Percentiles rank a stretch among this genome's conserved stretches.
These are phyloP conservation scores for Vigna unguiculata DNA, from an alignment of 306 rosid species.

Conservation along the genomic window DNA sequence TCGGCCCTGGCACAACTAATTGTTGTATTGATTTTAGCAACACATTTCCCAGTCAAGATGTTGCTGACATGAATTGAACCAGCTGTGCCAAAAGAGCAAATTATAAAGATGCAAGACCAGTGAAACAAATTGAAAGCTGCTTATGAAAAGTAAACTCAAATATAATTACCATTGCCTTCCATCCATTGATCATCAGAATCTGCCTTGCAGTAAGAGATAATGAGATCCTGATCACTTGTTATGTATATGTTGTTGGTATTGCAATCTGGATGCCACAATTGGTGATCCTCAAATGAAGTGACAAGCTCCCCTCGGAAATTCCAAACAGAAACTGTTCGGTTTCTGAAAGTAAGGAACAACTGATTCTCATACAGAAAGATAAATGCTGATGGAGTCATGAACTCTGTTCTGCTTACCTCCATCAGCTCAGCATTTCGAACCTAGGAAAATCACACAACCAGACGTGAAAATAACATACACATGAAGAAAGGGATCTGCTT, in stretches of 20 bases:
- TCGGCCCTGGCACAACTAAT: conserved; percentile 49
- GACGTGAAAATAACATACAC: conserved; percentile 2
- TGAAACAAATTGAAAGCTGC: conserved; percentile 21
- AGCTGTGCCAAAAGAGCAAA: conserved; percentile 53
- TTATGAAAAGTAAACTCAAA: conserved; percentile 21
- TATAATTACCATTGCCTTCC: conserved; percentile 78
- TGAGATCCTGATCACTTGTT: conserved; percentile 95
- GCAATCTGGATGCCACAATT: conserved; percentile 97
- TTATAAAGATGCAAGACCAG: background rate
- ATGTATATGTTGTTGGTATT: conserved; percentile 91
- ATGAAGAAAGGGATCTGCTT: background rate
- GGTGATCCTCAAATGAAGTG: conserved; percentile 93
- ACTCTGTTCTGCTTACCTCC: conserved; percentile 79
- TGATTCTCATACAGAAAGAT: conserved; percentile 92
- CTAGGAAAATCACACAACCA: conserved; percentile 47
- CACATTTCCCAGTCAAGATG: conserved; percentile 85
- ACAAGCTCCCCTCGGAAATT: conserved; percentile 96
- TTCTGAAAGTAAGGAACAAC: conserved; percentile 84
- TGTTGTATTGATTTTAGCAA: conserved; percentile 75
- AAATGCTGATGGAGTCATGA: conserved; percentile 95
- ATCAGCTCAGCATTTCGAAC: conserved; percentile 78
- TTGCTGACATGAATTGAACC: conserved; percentile 95
- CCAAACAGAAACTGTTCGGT: conserved; percentile 92
- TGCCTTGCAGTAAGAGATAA: conserved; percentile 93
- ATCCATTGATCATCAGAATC: conserved; percentile 81